Evolutionary conservation across 768 basidiomycete genomes (phyloP).

Genomic region (Lactarius tabidus): DNA sequence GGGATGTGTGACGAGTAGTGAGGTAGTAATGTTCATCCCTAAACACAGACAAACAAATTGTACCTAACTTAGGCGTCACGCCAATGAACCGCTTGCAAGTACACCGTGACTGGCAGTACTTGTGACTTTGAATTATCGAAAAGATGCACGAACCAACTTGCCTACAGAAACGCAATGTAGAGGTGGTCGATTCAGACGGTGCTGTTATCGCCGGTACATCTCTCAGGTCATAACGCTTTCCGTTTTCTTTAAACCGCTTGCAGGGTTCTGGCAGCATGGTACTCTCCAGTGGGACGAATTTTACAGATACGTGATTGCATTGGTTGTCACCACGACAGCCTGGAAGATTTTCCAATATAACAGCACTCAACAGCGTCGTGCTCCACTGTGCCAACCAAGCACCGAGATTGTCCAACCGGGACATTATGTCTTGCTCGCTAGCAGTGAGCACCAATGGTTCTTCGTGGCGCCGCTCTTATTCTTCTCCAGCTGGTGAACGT

Average conservation of each 20-base stretch:
- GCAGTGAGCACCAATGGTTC: neutral
- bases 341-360: slow-evolving; percentile 7
- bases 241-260: neutral
- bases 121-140: neutral
- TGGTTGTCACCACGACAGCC: neutral
- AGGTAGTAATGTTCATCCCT: too few species aligned
- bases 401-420: neutral
- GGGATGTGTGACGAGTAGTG: too few species aligned
- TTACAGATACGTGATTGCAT: neutral
- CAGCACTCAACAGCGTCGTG: neutral
- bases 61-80: too few species aligned
- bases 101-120: too few species aligned
- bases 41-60: too few species aligned
- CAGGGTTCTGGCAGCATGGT: slow-evolving; percentile 12
- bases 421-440: slow-evolving; percentile 3
- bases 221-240: neutral
- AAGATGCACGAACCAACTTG: neutral
- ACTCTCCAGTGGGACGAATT: slow-evolving; percentile 7
- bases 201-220: slow-evolving; percentile 1
- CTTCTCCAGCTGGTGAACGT: neutral
- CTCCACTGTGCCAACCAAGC: neutral
- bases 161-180: slow-evolving; percentile 9
- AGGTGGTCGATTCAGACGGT: neutral
- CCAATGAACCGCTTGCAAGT: too few species aligned
- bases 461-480: neutral